Percentiles rank a stretch among this genome's conserved stretches.
Conservation (phyloP, 176 grass and related monocot species). For the Echinochloa phyllopogon region DNA sequence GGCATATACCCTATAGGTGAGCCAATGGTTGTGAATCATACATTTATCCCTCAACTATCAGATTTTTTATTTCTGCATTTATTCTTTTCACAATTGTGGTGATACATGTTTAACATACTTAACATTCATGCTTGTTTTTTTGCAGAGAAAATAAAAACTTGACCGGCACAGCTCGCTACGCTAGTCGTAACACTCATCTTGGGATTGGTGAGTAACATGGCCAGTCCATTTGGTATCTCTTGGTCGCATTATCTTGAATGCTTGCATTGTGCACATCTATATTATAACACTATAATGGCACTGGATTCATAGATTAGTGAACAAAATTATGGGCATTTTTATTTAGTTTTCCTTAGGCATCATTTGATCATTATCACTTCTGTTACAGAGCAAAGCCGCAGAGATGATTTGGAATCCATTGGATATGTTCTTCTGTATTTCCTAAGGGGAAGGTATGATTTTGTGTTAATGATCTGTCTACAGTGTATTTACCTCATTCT, state of each 20-base stretch:
- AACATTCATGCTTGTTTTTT: neutral
- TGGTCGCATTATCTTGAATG: neutral
- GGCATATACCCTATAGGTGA: slow-evolving; percentile 82
- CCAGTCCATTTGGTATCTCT: slow-evolving; percentile 13
- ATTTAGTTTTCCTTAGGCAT: neutral
- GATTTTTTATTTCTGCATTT: neutral
- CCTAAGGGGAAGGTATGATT: slow-evolving; percentile 77
- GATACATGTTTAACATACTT: slow-evolving; percentile 10
- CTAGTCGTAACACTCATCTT: slow-evolving; percentile 75
- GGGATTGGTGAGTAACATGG: slow-evolving; percentile 60
- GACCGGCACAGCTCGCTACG: slow-evolving; percentile 78
- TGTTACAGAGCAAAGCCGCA: slow-evolving; percentile 79
- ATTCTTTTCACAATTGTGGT: neutral
- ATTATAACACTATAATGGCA: neutral
- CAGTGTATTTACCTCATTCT: neutral
- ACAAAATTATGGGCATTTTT: neutral
- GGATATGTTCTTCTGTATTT: slow-evolving; percentile 91
- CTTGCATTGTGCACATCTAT: slow-evolving; percentile 30
- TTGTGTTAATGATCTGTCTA: slow-evolving; percentile 17
- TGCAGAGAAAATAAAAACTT: slow-evolving; percentile 78
- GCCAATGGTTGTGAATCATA: neutral
- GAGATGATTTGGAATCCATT: slow-evolving; percentile 88
- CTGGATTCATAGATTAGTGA: neutral
- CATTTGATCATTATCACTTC: slow-evolving; percentile 27
- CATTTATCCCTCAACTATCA: neutral